Conservation (phyloP, 768 basidiomycete genomes). For the Coprinopsis strossmayeri region DNA sequence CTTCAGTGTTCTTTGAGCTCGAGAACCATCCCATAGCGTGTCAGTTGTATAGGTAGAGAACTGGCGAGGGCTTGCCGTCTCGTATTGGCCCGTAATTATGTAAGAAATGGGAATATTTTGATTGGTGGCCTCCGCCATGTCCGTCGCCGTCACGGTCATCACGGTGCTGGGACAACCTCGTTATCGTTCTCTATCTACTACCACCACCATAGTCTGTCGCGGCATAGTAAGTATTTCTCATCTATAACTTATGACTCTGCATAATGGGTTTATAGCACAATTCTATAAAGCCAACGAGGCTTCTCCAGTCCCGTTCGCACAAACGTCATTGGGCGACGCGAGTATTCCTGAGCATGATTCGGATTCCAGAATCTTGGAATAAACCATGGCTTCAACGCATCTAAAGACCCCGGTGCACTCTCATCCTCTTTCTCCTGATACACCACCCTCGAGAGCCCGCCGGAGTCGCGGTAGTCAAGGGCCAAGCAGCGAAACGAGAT, state of each 20-base stretch:
- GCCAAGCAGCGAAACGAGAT: conserved; percentile 14
- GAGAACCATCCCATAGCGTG: conserved; percentile 37
- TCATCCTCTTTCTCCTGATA: conserved; percentile 66
- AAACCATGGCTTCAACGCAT: conserved; percentile 32
- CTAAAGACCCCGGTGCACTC: conserved; percentile 55
- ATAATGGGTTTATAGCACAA: too few species aligned
- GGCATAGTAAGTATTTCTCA: too few species aligned
- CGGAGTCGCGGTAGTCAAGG: conserved; percentile 31
- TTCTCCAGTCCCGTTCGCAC: background rate
- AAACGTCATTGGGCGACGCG: conserved; percentile 2
- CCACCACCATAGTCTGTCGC: too few species aligned
- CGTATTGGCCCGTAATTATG: conserved; percentile 9
- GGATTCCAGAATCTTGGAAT: background rate
- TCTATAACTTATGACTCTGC: too few species aligned
- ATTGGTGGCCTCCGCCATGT: background rate
- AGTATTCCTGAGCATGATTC: conserved; percentile 9
- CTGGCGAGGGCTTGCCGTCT: too few species aligned
- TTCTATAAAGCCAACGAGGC: background rate
- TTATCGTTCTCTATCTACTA: too few species aligned
- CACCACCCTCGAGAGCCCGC: conserved; percentile 37
- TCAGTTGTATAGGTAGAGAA: too few species aligned
- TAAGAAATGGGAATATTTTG: conserved; percentile 7
- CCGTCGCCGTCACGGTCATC: background rate
- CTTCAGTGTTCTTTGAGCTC: conserved; percentile 17
- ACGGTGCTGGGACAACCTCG: too few species aligned